These are phyloP conservation scores for Acanthamoeba triangularis DNA, from an alignment of 208 protist species.

Conservation along the genomic window DNA sequence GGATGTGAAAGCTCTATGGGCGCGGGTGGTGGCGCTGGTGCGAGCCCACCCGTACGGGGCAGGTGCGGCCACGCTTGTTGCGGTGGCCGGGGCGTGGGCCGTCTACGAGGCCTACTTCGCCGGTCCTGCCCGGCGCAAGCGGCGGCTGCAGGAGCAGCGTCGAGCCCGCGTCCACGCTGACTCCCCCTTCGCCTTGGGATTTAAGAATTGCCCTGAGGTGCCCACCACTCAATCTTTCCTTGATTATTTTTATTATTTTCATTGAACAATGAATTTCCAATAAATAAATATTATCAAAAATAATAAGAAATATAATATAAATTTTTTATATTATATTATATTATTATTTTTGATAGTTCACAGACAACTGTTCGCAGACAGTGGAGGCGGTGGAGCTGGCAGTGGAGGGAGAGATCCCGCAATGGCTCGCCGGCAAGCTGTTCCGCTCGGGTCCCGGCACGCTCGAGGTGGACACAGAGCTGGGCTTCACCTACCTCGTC, in stretches of 20 bases:
- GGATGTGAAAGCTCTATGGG: neutral
- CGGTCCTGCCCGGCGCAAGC: neutral
- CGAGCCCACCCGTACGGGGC: neutral
- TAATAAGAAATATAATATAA: no score
- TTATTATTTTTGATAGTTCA: neutral
- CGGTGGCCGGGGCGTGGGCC: neutral
- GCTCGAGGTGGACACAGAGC: neutral
- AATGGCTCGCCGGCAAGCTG: conserved; percentile 16
- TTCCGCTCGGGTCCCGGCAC: conserved; percentile 26
- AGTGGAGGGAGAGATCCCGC: conserved; percentile 3
- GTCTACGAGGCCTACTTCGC: neutral
- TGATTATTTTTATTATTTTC: no score
- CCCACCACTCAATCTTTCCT: no score
- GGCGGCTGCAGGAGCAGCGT: neutral
- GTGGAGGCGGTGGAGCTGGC: conserved; percentile 30
- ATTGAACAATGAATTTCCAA: no score
- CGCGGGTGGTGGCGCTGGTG: neutral
- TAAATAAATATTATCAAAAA: no score
- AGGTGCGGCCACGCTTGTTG: neutral
- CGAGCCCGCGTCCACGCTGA: neutral
- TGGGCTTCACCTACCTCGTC: conserved; percentile 50
- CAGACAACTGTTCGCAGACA: no score
- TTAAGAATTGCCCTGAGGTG: conserved; percentile 33
- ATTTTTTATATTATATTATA: no score
- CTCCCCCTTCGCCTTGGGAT: conserved; percentile 36